phyloP scores from a whole-genome alignment of 768 basidiomycete species.

The Paxillus involutus region DNA sequence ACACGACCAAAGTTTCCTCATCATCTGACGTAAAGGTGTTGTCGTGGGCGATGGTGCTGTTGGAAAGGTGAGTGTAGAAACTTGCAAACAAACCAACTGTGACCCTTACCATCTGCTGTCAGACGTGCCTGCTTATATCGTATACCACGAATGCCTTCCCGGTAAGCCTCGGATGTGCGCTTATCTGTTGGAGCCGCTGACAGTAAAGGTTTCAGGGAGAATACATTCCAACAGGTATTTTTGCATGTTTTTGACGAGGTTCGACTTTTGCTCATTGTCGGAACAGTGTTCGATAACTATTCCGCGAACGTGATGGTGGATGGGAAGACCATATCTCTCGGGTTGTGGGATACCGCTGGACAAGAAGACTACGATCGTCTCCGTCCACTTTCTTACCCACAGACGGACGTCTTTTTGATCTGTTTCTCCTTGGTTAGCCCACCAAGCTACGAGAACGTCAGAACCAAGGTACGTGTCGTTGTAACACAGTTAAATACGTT shows the following conservation, averaged over 20 bases:
- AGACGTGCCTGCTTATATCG: constrained; percentile 99
- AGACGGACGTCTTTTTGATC: constrained; percentile 99
- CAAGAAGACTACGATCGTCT: constrained; percentile 99
- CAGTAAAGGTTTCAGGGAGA: constrained; percentile 63
- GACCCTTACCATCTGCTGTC: constrained; percentile 14
- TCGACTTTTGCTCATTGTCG: constrained; percentile 9
- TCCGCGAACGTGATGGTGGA: constrained; percentile 99
- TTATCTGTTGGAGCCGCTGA: constrained; percentile 19
- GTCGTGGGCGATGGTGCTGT: constrained; percentile 99
- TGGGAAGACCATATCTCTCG: constrained; percentile 96
- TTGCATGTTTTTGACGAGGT: constrained; percentile 1
- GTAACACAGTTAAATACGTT: background rate
- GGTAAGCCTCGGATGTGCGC: constrained; percentile 46
- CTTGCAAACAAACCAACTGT: constrained; percentile 1
- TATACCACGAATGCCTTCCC: constrained; percentile 99
- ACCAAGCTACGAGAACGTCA: constrained; percentile 97
- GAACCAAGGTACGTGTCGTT: constrained; percentile 75
- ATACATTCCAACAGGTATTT: constrained; percentile 90
- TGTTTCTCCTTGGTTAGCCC: constrained; percentile 99
- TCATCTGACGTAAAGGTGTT: constrained; percentile 62
- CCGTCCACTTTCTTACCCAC: constrained; percentile 96
- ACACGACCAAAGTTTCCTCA: constrained; percentile 31
- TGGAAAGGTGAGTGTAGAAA: constrained; percentile 71
- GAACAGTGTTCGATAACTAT: constrained; percentile 95
- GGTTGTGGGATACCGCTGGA: constrained; percentile 99